Evolutionary conservation across 345 rosid species (phyloP).

Genomic region (Ceriops tagal): DNA sequence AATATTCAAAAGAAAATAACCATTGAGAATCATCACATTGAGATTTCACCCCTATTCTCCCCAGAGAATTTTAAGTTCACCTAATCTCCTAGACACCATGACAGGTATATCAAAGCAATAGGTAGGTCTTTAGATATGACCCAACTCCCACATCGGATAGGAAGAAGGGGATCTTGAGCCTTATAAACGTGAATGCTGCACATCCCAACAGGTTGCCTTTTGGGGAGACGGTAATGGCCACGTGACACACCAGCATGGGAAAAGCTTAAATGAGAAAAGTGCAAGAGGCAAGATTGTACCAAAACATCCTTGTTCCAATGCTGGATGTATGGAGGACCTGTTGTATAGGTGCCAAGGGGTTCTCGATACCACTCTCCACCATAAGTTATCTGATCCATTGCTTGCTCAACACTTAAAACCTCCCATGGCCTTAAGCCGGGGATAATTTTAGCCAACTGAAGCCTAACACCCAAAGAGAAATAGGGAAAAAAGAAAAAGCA

Average conservation of each 20-base stretch:
- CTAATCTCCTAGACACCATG: background rate
- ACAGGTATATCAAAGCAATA: too few species aligned
- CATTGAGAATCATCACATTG: background rate
- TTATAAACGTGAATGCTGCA: too few species aligned
- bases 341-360: conserved; percentile 68
- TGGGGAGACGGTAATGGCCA: too few species aligned
- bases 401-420: conserved; percentile 86
- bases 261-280: background rate
- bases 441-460: conserved; percentile 53
- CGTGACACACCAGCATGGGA: background rate
- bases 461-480: conserved; percentile 38
- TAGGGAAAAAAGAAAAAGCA: background rate
- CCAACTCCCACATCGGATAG: too few species aligned
- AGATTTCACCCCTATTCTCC: too few species aligned
- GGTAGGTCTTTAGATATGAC: too few species aligned
- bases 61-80: too few species aligned
- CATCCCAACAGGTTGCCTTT: too few species aligned
- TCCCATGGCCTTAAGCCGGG: conserved; percentile 99
- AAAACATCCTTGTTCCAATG: conserved; percentile 58
- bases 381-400: conserved; percentile 83
- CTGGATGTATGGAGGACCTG: conserved; percentile 78
- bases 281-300: conserved; percentile 31
- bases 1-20: background rate
- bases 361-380: conserved; percentile 87
- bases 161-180: too few species aligned